Base-by-base conservation (phyloP, 2,329 filamentous ascomycete genomes). In the Coniosporium tulheliwenetii region DNA sequence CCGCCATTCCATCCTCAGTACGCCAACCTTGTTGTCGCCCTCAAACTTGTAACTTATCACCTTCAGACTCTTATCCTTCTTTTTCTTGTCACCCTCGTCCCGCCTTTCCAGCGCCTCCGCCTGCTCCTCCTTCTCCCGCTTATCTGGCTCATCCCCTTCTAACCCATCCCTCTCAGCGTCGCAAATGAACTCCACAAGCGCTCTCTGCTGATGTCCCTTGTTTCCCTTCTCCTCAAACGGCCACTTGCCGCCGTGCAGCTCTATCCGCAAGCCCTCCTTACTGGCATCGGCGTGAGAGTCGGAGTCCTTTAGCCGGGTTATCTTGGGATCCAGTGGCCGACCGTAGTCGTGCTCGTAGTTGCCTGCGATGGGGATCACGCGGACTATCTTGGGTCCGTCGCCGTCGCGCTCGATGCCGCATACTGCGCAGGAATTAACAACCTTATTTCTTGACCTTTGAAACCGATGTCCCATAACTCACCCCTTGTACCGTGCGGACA, bases 171-270 rank as follows among this genome's bases (percentile, higher is more conserved):
- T 70, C 2, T 80, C 69, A 29, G 62, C 66, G 53, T 93, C 81
- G 62, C 91, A 98, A 14, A 87, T 57, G 50, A 96, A 86, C 52
- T 93, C 83, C 41, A 96, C 74, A 8, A 93, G 71, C 3, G 86
- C 84, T 52, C 76, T 78, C 58, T 93, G 82, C 44, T 74, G 65
- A 26, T 51, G 55, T 43, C 52, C 64, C 5, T 69, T 66, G 38
- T 69, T 65, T 40, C 70, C 67, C 19, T 26, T 26, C 19, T 26
- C 19, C n/a, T 62, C 56, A 39, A 60, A 56, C 0, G 63, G 62
- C 38, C 70, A 69, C 37, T 65, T 59, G 10, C 71, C 73, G 7
- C 77, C 80, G 38, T 73, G 65, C 39, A 94, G 58, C 45, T 79
- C 75, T 1, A 91, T 58, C 12, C 77, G 70, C 9, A 94, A 52